Evolutionary conservation across 768 basidiomycete species (phyloP), one percentile per base, ranked within the genome.

Genomic region (Panellus pusillus): DNA sequence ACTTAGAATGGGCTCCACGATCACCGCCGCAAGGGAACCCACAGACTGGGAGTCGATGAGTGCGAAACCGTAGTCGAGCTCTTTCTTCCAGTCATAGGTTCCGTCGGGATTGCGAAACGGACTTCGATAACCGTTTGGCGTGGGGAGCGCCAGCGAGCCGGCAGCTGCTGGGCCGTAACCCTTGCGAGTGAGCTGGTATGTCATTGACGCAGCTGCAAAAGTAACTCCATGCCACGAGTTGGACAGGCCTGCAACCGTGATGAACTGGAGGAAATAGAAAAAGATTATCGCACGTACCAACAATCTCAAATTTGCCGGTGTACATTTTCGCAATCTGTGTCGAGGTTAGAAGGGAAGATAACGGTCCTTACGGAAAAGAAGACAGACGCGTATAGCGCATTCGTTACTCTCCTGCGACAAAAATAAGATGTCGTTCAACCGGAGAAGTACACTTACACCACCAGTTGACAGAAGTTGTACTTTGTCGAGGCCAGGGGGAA

Each of bases 141-240:
- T 55, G 51, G 61, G 61, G 50, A 63, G 61, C n/a, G 43, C 49
- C 17, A 63, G 36, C 0, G 61, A 60, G 3, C 61, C 61, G 46
- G 58, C 35, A 35, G 58, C 58, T 15, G 61, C 55, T 44, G 61
- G 61, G 9, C 61, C 61, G 48, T 63, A 63, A 11, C 58, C 58
- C 41, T 60, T 63, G 17, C 61, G 55, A 15, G 61, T 63, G 36
- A 42, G 48, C 41, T 63, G 61, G 38, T 60, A 63, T 41, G 61
- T 63, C 61, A 63, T 60, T n/a, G 58, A 60, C 12, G 61, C 61
- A n/a, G 61, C 58, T 8, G 52, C 61, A 41, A 52, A 57, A 13
- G 61, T 63, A 13, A 63, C 61, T 0, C 61, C 61, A 44, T 63
- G 61, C 61, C 61, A 63, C 19, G 61, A 63, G 31, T 63, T 63